Evolutionary conservation across 805 yeast species (phyloP).

Genomic region (Wickerhamomyces ciferrii): DNA sequence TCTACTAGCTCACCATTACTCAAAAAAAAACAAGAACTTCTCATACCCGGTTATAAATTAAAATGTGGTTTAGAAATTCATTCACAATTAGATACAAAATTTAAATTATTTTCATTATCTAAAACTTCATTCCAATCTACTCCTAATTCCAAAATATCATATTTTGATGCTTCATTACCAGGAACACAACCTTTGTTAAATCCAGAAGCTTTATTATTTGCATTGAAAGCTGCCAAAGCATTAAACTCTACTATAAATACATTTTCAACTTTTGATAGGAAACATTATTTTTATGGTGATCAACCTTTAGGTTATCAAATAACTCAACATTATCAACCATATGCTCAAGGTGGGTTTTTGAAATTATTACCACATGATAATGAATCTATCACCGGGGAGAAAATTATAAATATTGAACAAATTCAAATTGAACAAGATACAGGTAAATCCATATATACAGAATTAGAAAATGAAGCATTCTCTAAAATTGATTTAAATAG

Average conservation of each 20-base stretch:
- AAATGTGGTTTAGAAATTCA: slow-evolving; percentile 93
- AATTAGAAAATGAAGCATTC: slow-evolving; percentile 21
- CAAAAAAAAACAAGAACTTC: neutral
- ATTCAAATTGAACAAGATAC: slow-evolving; percentile 95
- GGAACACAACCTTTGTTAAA: slow-evolving; percentile 88
- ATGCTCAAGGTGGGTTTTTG: slow-evolving; percentile 64
- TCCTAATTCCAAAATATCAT: slow-evolving; percentile 72
- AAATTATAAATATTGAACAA: slow-evolving; percentile 63
- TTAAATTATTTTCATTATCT: slow-evolving; percentile 74
- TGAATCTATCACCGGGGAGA: slow-evolving; percentile 26
- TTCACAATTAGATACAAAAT: slow-evolving; percentile 72
- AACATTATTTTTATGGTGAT: slow-evolving; percentile 94
- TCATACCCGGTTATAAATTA: slow-evolving; percentile 29
- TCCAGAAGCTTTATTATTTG: slow-evolving; percentile 64
- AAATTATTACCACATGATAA: slow-evolving; percentile 50
- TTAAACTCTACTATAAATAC: slow-evolving; percentile 53
- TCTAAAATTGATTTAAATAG: slow-evolving; percentile 74
- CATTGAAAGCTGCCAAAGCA: slow-evolving; percentile 69
- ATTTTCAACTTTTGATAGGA: slow-evolving; percentile 75
- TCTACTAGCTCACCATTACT: neutral
- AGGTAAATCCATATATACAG: slow-evolving; percentile 65
- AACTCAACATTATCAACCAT: slow-evolving; percentile 81
- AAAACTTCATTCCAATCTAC: slow-evolving; percentile 38
- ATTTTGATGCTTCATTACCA: slow-evolving; percentile 81
- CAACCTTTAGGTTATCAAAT: slow-evolving; percentile 96